A percentile compares a stretch with the other conserved stretches of the same genome.
phyloP scores from a whole-genome alignment of 257 asterid genomes.

The Plantago elongata region DNA sequence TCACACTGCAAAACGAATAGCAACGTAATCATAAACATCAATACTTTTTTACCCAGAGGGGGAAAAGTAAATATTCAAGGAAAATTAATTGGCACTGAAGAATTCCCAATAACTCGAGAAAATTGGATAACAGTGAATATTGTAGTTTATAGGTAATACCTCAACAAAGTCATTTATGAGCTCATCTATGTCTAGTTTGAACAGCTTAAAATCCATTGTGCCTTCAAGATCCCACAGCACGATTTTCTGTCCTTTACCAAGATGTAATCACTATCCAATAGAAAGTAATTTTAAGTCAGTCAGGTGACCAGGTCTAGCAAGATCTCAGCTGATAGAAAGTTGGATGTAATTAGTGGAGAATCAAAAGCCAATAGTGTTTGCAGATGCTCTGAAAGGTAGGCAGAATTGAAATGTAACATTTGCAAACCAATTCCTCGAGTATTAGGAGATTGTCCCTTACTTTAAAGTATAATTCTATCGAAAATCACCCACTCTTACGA shows the following conservation, averaged over 20 bases:
- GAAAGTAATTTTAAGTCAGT: not conserved
- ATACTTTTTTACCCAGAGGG: constrained; percentile 1
- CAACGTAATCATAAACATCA: constrained; percentile 1
- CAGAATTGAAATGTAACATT: too few species aligned
- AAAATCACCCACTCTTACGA: too few species aligned
- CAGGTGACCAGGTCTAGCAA: not conserved
- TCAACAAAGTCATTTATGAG: constrained; percentile 59
- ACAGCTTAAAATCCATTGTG: constrained; percentile 64
- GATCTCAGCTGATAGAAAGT: not conserved
- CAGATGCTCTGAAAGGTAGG: too few species aligned
- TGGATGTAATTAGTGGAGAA: too few species aligned
- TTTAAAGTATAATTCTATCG: too few species aligned
- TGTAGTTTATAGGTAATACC: constrained; percentile 30
- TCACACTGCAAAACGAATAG: constrained; percentile 33
- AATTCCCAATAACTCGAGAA: not conserved
- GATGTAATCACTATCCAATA: constrained; percentile 19
- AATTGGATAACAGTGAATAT: not conserved
- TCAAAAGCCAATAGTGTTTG: too few species aligned
- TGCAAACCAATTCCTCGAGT: too few species aligned
- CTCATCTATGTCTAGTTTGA: constrained; percentile 81
- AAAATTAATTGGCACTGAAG: not conserved
- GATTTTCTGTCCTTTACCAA: not conserved
- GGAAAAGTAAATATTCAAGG: not conserved
- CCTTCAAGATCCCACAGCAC: constrained; percentile 5
- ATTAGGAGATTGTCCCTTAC: too few species aligned